phyloP scores from a whole-genome alignment of 2,329 filamentous ascomycete genomes.

The Calonectria ilicicola region DNA sequence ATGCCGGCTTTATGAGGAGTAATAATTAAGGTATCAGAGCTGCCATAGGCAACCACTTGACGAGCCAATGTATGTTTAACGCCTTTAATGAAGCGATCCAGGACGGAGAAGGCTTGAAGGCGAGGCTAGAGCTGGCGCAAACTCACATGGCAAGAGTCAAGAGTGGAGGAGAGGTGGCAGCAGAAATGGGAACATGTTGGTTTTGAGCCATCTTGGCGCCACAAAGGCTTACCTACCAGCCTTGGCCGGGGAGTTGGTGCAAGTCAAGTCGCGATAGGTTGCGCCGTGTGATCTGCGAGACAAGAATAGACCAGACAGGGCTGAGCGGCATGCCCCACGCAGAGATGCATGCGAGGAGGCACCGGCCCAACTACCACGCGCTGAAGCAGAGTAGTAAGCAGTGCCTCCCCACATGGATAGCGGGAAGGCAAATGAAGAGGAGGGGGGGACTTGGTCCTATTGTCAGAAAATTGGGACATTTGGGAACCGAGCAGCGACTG shows the following conservation, averaged over 20 bases:
- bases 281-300: conserved; percentile 12
- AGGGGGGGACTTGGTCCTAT: conserved; percentile 8
- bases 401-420: neutral
- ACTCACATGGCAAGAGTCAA: conserved; percentile 4
- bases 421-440: conserved; percentile 16
- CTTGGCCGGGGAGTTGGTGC: conserved; percentile 14
- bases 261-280: conserved; percentile 13
- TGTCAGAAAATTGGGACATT: neutral
- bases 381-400: neutral
- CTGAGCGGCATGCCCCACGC: conserved; percentile 17
- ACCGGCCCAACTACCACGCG: conserved; percentile 13
- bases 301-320: conserved; percentile 24
- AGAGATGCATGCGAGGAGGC: conserved; percentile 21
- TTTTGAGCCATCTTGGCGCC: conserved; percentile 16
- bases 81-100: conserved; percentile 24
- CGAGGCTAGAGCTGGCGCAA: neutral
- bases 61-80: conserved; percentile 2
- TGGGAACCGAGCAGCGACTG: neutral
- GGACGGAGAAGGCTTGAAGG: neutral
- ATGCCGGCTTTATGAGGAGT: neutral
- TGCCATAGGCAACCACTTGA: conserved; percentile 8
- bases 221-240: conserved; percentile 17
- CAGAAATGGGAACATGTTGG: conserved; percentile 8
- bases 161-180: conserved; percentile 1
- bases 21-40: neutral